Percentiles rank a stretch among this genome's conserved stretches.
phyloP scores from a whole-genome alignment of 768 basidiomycete species.

The Leucogyrophana mollusca region DNA sequence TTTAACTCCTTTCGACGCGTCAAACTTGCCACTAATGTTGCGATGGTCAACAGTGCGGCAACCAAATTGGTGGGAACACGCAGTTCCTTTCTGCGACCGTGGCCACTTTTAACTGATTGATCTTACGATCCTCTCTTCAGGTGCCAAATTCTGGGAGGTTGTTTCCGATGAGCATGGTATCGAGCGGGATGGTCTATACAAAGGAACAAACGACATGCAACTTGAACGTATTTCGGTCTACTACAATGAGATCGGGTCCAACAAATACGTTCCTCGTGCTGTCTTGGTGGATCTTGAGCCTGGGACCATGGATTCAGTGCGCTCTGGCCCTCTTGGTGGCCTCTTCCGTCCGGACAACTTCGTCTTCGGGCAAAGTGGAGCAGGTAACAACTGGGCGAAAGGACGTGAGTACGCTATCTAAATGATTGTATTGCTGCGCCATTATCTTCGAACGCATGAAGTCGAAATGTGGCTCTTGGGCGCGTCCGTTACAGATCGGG shows the following conservation, averaged over 20 bases:
- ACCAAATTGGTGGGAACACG: slow-evolving; percentile 86
- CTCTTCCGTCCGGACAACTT: slow-evolving; percentile 99
- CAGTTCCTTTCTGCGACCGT: slow-evolving; percentile 15
- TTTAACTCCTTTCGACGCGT: slow-evolving; percentile 1
- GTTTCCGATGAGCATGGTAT: slow-evolving; percentile 99
- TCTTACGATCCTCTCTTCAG: slow-evolving; percentile 35
- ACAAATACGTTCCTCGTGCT: slow-evolving; percentile 98
- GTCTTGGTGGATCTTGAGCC: slow-evolving; percentile 98
- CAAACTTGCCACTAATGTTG: background rate
- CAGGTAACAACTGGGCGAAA: slow-evolving; percentile 99
- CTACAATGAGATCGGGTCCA: slow-evolving; percentile 93
- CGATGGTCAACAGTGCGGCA: slow-evolving; percentile 72
- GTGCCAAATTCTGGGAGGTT: slow-evolving; percentile 97
- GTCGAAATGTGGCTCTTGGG: background rate
- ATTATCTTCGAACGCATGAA: too few relatives aligned
- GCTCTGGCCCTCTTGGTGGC: slow-evolving; percentile 83
- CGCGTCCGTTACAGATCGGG: background rate
- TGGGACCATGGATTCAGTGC: slow-evolving; percentile 92
- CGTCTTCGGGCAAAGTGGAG: slow-evolving; percentile 96
- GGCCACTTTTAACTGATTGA: slow-evolving; percentile 16
- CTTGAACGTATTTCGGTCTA: slow-evolving; percentile 97
- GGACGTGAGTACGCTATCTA: slow-evolving; percentile 73
- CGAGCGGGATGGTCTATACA: slow-evolving; percentile 89
- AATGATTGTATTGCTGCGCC: too few relatives aligned
- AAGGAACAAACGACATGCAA: slow-evolving; percentile 92